Conservation (phyloP, 2,329 filamentous ascomycete genomes). For the Venturia asperata region DNA sequence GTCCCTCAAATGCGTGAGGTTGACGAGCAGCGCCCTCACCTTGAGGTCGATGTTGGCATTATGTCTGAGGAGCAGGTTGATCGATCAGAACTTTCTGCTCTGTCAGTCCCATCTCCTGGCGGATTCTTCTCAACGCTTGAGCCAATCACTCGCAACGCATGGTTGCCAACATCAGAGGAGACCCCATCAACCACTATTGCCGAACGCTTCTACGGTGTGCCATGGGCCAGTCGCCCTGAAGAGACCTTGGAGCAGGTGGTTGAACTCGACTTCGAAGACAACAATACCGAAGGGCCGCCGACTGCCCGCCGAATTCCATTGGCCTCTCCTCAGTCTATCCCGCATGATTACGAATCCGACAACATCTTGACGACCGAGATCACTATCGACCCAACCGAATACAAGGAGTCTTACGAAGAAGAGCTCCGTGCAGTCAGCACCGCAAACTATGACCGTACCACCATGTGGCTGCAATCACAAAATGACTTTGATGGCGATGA, state of each 20-base stretch:
- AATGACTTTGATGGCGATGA: constrained; percentile 50
- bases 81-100: constrained; percentile 64
- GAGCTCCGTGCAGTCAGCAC: constrained; percentile 64
- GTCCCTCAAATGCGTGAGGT: constrained; percentile 58
- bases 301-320: constrained; percentile 53
- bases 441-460: constrained; percentile 75
- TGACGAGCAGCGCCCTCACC: constrained; percentile 42
- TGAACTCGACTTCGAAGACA: constrained; percentile 37
- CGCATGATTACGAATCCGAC: constrained; percentile 8
- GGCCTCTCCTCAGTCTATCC: constrained; percentile 28
- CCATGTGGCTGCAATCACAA: constrained; percentile 79
- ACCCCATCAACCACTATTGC: constrained; percentile 84
- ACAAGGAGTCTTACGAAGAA: constrained; percentile 66
- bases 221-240: constrained; percentile 50
- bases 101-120: constrained; percentile 85
- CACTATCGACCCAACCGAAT: constrained; percentile 45
- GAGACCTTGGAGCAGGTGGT: constrained; percentile 16
- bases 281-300: constrained; percentile 57
- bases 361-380: constrained; percentile 6
- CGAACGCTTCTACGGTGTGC: constrained; percentile 81
- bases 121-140: constrained; percentile 86
- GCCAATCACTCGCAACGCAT: constrained; percentile 68
- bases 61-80: constrained; percentile 23
- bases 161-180: constrained; percentile 48
- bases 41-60: constrained; percentile 50